Conservation (phyloP, 441 rosid species). For the Aquilaria agallochum region DNA sequence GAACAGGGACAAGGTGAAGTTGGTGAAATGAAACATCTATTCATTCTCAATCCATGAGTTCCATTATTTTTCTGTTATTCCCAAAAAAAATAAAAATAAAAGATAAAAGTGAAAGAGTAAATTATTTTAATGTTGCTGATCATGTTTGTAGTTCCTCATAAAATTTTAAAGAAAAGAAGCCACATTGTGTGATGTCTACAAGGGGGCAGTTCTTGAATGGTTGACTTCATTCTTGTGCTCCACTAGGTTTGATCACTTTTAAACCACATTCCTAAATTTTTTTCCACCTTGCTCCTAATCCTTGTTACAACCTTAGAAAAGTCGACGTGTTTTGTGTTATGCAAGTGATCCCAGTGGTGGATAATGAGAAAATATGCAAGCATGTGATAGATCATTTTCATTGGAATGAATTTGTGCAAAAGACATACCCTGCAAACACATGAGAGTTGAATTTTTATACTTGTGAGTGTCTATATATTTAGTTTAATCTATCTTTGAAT, state of each 20-base stretch:
- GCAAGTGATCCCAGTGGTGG: conserved; percentile 1
- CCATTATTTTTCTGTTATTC: neutral
- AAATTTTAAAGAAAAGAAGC: neutral
- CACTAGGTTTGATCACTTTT: neutral
- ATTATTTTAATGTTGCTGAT: neutral
- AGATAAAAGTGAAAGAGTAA: too few relatives aligned
- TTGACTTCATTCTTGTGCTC: neutral
- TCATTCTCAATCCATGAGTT: neutral
- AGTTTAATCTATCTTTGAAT: too few relatives aligned
- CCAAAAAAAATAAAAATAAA: too few relatives aligned
- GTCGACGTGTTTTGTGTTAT: neutral
- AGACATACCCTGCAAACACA: too few relatives aligned
- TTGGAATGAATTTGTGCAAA: neutral
- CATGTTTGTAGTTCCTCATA: neutral
- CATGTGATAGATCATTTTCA: neutral
- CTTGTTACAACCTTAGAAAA: neutral
- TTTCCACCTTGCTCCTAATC: neutral
- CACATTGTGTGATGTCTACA: neutral
- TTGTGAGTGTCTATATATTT: too few relatives aligned
- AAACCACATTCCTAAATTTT: neutral
- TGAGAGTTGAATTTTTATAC: too few relatives aligned
- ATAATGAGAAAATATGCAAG: neutral
- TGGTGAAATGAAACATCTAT: neutral
- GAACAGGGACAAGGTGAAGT: neutral
- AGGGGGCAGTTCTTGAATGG: neutral